Evolutionary conservation across 2,329 filamentous ascomycete species (phyloP).

Genomic region (Penicillium corylophilum): DNA sequence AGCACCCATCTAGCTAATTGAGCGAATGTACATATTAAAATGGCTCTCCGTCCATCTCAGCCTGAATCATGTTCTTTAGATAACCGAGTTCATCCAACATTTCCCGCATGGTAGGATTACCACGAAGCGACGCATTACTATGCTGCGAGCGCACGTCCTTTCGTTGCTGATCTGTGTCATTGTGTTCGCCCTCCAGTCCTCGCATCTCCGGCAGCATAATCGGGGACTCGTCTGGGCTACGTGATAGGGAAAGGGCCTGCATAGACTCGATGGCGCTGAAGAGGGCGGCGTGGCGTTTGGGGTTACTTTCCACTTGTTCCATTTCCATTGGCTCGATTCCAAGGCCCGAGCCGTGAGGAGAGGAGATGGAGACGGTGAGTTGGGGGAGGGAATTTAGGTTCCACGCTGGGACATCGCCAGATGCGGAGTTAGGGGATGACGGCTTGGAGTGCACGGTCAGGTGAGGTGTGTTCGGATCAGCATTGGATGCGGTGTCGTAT

Average conservation of each 20-base stretch:
- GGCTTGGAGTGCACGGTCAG: slow-evolving; percentile 32
- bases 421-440: slow-evolving; percentile 29
- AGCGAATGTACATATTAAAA: slow-evolving; percentile 11
- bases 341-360: slow-evolving; percentile 32
- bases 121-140: slow-evolving; percentile 22
- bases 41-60: slow-evolving; percentile 27
- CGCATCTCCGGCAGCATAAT: slow-evolving; percentile 22
- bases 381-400: slow-evolving; percentile 22
- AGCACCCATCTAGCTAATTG: slow-evolving; percentile 11
- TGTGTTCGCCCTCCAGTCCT: not conserved
- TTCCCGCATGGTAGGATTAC: slow-evolving; percentile 46
- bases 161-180: not conserved
- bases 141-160: slow-evolving; percentile 14
- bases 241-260: slow-evolving; percentile 26
- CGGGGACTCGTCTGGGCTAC: slow-evolving; percentile 25
- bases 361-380: slow-evolving; percentile 26
- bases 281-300: slow-evolving; percentile 39
- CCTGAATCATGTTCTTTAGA: slow-evolving; percentile 48
- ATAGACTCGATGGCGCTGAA: slow-evolving; percentile 33
- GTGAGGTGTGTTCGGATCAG: slow-evolving; percentile 40
- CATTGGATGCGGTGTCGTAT: slow-evolving; percentile 21
- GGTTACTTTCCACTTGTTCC: slow-evolving; percentile 35
- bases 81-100: slow-evolving; percentile 54
- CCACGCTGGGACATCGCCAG: slow-evolving; percentile 27
- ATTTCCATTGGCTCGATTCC: slow-evolving; percentile 33